Evolutionary conservation across 768 basidiomycete species (phyloP).

Genomic region (Suillus americanus): DNA sequence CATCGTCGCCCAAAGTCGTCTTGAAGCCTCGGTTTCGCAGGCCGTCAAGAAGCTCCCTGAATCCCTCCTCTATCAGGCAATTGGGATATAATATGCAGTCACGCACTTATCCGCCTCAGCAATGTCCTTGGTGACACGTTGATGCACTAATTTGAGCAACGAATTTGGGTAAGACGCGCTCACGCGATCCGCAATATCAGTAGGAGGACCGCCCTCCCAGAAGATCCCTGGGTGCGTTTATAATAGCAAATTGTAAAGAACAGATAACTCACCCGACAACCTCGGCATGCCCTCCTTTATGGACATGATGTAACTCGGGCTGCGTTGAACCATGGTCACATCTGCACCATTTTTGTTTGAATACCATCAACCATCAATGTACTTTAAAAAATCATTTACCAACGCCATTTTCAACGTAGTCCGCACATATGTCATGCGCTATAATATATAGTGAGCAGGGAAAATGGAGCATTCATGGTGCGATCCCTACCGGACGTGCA

Average conservation of each 20-base stretch:
- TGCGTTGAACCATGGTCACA: conserved; percentile 50
- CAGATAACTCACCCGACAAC: conserved; percentile 13
- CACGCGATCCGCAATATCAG: conserved; percentile 56
- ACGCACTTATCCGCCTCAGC: conserved; percentile 57
- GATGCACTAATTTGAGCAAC: conserved; percentile 30
- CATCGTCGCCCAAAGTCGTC: conserved; percentile 48
- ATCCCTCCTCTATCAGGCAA: not conserved
- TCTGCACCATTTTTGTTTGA: conserved; percentile 23
- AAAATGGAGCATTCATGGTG: not conserved
- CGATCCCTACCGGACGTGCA: conserved; percentile 51
- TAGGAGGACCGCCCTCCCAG: conserved; percentile 45
- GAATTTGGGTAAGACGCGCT: conserved; percentile 44
- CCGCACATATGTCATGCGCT: conserved; percentile 52
- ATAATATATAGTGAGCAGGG: conserved; percentile 12
- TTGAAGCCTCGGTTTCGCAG: conserved; percentile 60
- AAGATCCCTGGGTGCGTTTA: conserved; percentile 23
- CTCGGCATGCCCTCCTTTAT: conserved; percentile 39
- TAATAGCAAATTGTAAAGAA: conserved; percentile 16
- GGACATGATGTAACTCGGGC: conserved; percentile 54
- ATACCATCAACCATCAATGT: not conserved
- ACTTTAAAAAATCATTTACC: conserved; percentile 30
- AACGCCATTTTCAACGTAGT: conserved; percentile 44
- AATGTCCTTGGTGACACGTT: conserved; percentile 40
- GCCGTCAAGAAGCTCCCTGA: conserved; percentile 52
- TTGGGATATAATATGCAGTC: not conserved